Evolutionary conservation across 2,329 filamentous ascomycete species (phyloP).

Genomic region (Colletotrichum noveboracense): DNA sequence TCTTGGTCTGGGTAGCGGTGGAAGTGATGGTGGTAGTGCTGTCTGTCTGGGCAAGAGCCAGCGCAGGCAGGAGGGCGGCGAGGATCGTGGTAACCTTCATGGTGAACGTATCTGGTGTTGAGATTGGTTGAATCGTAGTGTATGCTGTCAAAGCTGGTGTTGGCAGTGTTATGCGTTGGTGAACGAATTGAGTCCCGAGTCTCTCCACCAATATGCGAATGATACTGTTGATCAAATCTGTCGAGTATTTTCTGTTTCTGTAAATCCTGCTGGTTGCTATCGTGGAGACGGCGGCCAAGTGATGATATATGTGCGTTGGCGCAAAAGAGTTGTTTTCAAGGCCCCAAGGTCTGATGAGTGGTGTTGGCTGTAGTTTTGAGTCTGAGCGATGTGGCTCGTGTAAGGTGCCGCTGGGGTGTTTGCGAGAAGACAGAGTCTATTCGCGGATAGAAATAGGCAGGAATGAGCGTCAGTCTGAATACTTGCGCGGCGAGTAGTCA

Average conservation of each 20-base stretch:
- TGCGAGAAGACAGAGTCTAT: constrained; percentile 25
- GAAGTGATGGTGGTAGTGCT: constrained; percentile 49
- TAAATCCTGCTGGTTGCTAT: background rate
- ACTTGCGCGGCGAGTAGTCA: constrained; percentile 33
- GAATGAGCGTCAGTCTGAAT: constrained; percentile 25
- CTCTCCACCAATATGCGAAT: constrained; percentile 14
- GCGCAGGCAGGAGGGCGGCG: constrained; percentile 56
- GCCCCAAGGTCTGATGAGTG: background rate
- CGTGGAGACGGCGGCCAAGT: background rate
- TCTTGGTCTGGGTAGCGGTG: constrained; percentile 57
- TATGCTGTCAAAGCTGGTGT: constrained; percentile 27
- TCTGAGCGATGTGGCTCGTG: constrained; percentile 5
- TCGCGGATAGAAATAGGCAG: constrained; percentile 23
- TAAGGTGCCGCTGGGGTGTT: constrained; percentile 6
- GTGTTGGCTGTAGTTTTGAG: background rate
- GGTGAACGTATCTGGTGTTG: constrained; percentile 23
- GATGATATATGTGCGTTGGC: constrained; percentile 8
- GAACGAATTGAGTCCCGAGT: constrained; percentile 7
- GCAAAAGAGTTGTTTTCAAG: background rate
- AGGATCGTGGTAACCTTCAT: constrained; percentile 49
- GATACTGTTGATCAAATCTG: background rate
- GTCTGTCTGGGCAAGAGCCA: constrained; percentile 52
- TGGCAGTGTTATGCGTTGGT: constrained; percentile 1
- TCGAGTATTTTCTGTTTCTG: background rate
- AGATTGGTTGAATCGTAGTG: constrained; percentile 10